These are phyloP conservation scores for Reticulascus tulasneorum DNA, from an alignment of 2,329 filamentous ascomycete species.

Conservation along the genomic window DNA sequence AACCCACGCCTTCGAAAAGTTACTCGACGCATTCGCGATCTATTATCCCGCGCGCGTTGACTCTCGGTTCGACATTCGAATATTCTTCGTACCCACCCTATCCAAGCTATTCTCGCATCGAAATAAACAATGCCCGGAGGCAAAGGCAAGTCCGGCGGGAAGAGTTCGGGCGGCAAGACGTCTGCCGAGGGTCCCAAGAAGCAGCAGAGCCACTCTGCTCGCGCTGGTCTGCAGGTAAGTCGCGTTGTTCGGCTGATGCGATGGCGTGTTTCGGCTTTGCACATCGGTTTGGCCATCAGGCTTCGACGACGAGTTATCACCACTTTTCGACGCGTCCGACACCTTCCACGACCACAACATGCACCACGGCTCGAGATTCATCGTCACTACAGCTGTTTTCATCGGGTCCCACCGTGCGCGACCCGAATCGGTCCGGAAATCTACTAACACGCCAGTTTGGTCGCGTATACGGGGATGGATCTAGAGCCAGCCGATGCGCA, in stretches of 20 bases:
- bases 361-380: neutral
- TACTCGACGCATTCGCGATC: no score
- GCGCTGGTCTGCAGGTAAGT: constrained; percentile 91
- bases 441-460: no score
- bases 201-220: constrained; percentile 91
- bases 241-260: constrained; percentile 15
- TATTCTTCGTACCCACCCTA: neutral
- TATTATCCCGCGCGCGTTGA: constrained; percentile 4
- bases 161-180: constrained; percentile 77
- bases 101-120: constrained; percentile 6
- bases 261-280: constrained; percentile 13
- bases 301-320: constrained; percentile 4
- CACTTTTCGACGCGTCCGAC: constrained; percentile 14
- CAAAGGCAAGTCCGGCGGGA: constrained; percentile 93
- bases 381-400: neutral
- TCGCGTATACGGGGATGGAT: no score
- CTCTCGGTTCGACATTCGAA: constrained; percentile 10
- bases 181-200: constrained; percentile 68
- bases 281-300: constrained; percentile 12
- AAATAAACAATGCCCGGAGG: constrained; percentile 65
- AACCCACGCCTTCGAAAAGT: constrained; percentile 6
- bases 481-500: no score
- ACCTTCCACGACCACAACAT: neutral
- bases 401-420: neutral
- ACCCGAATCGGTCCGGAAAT: constrained; percentile 3